phyloP scores from a whole-genome alignment of 805 yeast species.

The Nematodospora valgi region DNA sequence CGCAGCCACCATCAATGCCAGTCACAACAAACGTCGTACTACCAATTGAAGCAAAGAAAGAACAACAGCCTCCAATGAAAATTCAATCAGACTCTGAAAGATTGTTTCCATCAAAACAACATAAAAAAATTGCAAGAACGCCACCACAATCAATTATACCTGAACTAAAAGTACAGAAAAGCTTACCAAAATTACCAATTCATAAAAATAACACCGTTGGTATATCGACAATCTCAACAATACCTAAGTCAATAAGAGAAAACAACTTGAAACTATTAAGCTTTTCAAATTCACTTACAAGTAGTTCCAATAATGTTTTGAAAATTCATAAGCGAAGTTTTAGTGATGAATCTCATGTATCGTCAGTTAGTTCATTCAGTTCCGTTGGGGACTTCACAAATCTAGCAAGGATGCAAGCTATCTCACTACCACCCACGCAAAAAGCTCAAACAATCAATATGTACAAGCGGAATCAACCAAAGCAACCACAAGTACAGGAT shows the following conservation, averaged over 20 bases:
- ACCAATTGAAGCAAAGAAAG: too few species aligned
- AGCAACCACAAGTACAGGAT: too few species aligned
- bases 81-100: too few species aligned
- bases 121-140: slow-evolving; percentile 4
- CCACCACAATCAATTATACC: slow-evolving; percentile 6
- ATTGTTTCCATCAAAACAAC: too few species aligned
- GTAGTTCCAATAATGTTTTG: slow-evolving; percentile 9
- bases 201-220: slow-evolving; percentile 5
- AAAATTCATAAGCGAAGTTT: slow-evolving; percentile 24
- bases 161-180: not conserved
- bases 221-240: not conserved
- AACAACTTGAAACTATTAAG: slow-evolving; percentile 11
- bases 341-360: slow-evolving; percentile 38
- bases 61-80: too few species aligned
- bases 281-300: slow-evolving; percentile 12
- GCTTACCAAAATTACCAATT: not conserved
- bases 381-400: slow-evolving; percentile 30
- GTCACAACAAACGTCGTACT: too few species aligned
- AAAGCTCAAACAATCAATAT: not conserved
- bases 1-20: too few species aligned
- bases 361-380: slow-evolving; percentile 36
- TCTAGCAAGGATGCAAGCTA: slow-evolving; percentile 9
- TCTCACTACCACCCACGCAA: slow-evolving; percentile 1
- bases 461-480: too few species aligned
- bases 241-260: slow-evolving; percentile 12